These are phyloP conservation scores for Ramaria sp. DNA, from an alignment of 768 basidiomycete genomes.

Conservation along the genomic window DNA sequence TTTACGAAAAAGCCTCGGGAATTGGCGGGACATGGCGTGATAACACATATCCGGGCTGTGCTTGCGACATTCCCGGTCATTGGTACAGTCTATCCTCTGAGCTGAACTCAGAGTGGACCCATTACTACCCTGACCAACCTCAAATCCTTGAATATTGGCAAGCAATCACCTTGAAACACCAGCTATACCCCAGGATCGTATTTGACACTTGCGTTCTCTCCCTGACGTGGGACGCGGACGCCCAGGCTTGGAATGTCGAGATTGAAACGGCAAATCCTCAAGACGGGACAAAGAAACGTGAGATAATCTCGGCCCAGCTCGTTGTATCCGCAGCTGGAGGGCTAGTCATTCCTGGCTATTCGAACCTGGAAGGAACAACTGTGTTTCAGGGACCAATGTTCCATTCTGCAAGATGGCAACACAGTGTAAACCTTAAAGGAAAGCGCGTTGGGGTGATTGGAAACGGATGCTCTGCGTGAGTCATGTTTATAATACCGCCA, in stretches of 20 bases:
- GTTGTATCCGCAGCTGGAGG: conserved; percentile 39
- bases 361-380: conserved; percentile 31
- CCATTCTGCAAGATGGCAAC: conserved; percentile 48
- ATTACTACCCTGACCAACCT: conserved; percentile 34
- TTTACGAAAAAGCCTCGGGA: conserved; percentile 1
- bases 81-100: conserved; percentile 49
- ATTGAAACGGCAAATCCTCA: conserved; percentile 24
- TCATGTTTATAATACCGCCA: conserved; percentile 1
- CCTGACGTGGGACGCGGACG: conserved; percentile 35
- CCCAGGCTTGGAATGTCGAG: conserved; percentile 33
- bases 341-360: conserved; percentile 35
- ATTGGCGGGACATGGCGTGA: conserved; percentile 3
- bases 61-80: conserved; percentile 44
- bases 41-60: conserved; percentile 27
- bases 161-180: conserved; percentile 33
- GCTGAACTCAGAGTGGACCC: conserved; percentile 42
- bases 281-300: conserved; percentile 25
- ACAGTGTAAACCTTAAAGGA: conserved; percentile 38
- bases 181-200: conserved; percentile 30
- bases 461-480: conserved; percentile 49
- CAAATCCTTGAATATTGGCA: conserved; percentile 45
- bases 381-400: conserved; percentile 39
- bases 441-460: conserved; percentile 53
- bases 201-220: conserved; percentile 30
- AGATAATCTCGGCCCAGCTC: conserved; percentile 22